phyloP scores from a whole-genome alignment of 331 rosid genomes.

The Phaseolus coccineus region DNA sequence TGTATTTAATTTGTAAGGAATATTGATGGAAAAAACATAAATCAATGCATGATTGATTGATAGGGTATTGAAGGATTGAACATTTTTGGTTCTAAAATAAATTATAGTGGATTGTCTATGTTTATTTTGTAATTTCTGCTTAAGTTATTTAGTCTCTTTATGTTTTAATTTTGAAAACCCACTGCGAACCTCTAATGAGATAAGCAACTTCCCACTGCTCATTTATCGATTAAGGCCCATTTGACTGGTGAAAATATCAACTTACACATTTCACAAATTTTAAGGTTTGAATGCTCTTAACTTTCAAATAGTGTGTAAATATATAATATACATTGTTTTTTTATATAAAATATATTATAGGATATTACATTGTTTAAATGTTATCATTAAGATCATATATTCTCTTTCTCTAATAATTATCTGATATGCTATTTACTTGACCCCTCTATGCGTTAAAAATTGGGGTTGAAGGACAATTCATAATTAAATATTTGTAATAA shows the following conservation, averaged over 20 bases:
- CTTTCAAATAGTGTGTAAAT: neutral
- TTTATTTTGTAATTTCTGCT: neutral
- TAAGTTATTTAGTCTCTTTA: neutral
- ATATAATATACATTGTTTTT: neutral
- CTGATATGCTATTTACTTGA: neutral
- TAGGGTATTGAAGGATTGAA: conserved; percentile 12
- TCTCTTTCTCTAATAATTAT: neutral
- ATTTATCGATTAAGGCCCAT: neutral
- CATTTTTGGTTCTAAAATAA: conserved; percentile 9
- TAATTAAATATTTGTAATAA: neutral
- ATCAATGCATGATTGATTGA: conserved; percentile 22
- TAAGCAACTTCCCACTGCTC: neutral
- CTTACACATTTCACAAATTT: neutral
- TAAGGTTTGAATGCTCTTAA: neutral
- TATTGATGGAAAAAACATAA: conserved; percentile 25
- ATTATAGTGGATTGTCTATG: neutral
- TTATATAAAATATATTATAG: neutral
- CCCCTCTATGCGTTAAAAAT: neutral
- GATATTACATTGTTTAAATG: neutral
- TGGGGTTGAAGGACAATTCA: conserved; percentile 19
- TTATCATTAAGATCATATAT: neutral
- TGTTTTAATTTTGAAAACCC: conserved; percentile 14
- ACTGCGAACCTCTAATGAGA: neutral
- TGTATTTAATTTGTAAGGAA: conserved; percentile 20
- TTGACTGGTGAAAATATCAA: too few species aligned